Conservation (phyloP, 352 stramenopile genomes). For the Phytophthora nicotianae region DNA sequence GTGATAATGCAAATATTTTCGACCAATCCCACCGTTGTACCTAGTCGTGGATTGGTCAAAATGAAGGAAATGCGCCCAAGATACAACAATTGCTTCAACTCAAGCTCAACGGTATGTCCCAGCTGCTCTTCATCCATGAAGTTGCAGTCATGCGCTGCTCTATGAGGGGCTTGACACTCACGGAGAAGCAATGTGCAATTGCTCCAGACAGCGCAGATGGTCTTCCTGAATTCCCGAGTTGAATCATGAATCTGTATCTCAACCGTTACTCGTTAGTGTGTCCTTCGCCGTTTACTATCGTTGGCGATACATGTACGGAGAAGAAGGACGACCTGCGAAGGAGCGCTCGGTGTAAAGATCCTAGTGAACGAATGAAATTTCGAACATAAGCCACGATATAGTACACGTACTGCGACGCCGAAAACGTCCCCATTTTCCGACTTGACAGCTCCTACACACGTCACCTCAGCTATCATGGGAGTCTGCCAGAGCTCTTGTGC, state of each 20-base stretch:
- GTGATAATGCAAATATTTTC: constrained; percentile 13
- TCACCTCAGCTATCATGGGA: constrained; percentile 41
- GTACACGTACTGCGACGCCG: not conserved
- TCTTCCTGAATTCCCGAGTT: not conserved
- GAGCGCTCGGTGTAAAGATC: constrained; percentile 11
- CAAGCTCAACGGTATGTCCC: constrained; percentile 6
- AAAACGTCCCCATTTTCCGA: constrained; percentile 20
- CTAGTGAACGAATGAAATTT: constrained; percentile 30
- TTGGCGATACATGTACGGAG: constrained; percentile 3
- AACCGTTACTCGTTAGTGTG: constrained; percentile 8
- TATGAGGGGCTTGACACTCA: not conserved
- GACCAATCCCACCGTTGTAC: constrained; percentile 22
- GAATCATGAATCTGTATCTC: constrained; percentile 7
- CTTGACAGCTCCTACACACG: constrained; percentile 18
- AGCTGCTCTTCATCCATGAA: constrained; percentile 9
- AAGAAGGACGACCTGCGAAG: constrained; percentile 14
- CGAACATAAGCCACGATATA: constrained; percentile 8
- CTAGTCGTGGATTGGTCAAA: constrained; percentile 21
- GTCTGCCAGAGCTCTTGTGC: constrained; percentile 60
- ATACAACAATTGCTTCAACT: constrained; percentile 8
- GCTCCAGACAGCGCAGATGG: constrained; percentile 1
- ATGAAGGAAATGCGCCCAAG: constrained; percentile 14
- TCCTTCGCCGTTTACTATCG: not conserved
- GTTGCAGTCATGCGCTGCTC: not conserved
- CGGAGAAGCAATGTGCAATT: constrained; percentile 4